Percentiles rank a stretch among this genome's conserved stretches.
Evolutionary conservation across 768 basidiomycete genomes (phyloP).

Genomic region (Leucosporidium yakuticum): DNA sequence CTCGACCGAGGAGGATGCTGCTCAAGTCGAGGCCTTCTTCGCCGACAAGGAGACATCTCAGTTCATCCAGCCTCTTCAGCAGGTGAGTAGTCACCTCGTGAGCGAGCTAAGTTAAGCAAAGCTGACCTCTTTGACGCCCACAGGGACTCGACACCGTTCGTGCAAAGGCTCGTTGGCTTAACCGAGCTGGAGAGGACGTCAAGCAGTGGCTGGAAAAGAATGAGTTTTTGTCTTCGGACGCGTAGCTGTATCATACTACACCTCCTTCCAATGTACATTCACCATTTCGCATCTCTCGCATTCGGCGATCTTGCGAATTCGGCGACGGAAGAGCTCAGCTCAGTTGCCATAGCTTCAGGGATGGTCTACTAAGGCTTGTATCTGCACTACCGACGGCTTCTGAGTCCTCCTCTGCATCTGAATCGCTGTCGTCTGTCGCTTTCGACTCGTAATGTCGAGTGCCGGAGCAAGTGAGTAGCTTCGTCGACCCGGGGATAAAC

Average conservation of each 20-base stretch:
- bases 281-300: too few relatives aligned
- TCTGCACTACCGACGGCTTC: not conserved
- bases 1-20: constrained; percentile 62
- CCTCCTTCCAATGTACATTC: too few relatives aligned
- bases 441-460: not conserved
- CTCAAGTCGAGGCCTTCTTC: constrained; percentile 61
- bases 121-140: not conserved
- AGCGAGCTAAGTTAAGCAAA: not conserved
- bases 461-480: constrained; percentile 15
- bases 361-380: not conserved
- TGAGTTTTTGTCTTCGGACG: not conserved
- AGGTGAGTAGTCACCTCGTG: not conserved
- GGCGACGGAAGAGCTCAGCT: too few relatives aligned
- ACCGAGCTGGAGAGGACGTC: constrained; percentile 1
- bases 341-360: constrained; percentile 7
- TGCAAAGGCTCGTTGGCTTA: constrained; percentile 13
- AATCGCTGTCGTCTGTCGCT: not conserved
- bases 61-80: not conserved
- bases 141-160: constrained; percentile 25
- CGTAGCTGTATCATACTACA: too few relatives aligned
- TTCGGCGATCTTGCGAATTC: too few relatives aligned
- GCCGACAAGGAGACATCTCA: constrained; percentile 43
- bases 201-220: constrained; percentile 9
- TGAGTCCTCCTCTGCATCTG: not conserved
- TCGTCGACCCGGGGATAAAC: not conserved